Evolutionary conservation across 768 basidiomycete species (phyloP), one percentile per base, ranked within the genome.

Genomic region (Auricularia sp.): DNA sequence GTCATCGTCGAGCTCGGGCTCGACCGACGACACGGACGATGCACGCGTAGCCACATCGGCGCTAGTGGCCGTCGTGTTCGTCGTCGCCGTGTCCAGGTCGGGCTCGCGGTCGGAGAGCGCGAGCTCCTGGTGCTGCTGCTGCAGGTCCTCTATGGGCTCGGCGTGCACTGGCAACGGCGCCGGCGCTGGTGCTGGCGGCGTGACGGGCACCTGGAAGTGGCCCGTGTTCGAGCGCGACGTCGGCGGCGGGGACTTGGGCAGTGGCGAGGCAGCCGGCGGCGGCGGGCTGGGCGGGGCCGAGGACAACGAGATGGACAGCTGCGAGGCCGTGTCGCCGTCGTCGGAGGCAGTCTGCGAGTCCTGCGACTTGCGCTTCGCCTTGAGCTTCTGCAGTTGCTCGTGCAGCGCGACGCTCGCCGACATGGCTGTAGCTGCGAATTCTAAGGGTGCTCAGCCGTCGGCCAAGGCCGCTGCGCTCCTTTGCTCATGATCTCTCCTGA

Each of bases 271-370:
- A 34, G 36, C 61, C 39, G 42, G 69, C 66, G 21, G 66, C 59
- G 21, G 23, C 36, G 66, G 66, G 36, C 66, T 66, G 16, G 66
- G 64, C 14, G 83, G 73, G 2, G 87, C 81, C 3, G 88, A 89
- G 36, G 84, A 85, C 51, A 91, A 83, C 29, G 88, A 82, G 61
- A 91, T 87, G 1, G 90, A 91, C 47, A 81, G 84, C 70, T 89
- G 87, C 8, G 88, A 90, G 16, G 90, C 88, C 3, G 88, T 90
- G 70, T 91, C 90, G 64, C 80, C 84, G 70, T 80, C 81, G 64
- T 81, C 81, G 4, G 29, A n/a, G 56, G 7, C 56, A 33, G 34
- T 23, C 29, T n/a, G 29, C 29, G 56, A 59, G 29, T 29, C 56
- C 23, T 23, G 11, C 11, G 56, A 59, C 23, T 29, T 59, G 56